Evolutionary conservation across 176 grass and related monocot species (phyloP), one percentile per base, ranked within the genome.

Genomic region (Bothriochloa decipiens): DNA sequence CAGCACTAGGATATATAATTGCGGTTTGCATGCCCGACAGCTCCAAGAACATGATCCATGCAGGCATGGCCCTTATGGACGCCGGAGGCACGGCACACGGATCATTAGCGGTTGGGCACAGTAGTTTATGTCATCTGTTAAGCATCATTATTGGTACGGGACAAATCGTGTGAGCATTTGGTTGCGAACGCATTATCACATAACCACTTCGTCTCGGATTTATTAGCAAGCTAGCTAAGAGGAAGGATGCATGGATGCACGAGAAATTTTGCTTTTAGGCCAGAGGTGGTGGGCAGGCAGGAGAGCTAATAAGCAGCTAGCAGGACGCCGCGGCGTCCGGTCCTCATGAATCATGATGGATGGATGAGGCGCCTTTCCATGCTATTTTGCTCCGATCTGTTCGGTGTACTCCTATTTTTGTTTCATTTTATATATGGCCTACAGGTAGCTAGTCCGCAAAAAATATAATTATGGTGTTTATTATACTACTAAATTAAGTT

Each of bases 61-160:
- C 88, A 90, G 36, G 9, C 57, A 73, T 90, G 84, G 74, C 80
- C 88, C 84, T 74, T 83, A 68, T 68, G 78, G 46, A 49, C 70
- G 87, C 87, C 63, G 40, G 43, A 72, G 62, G 28, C 37, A 62
- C 65, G 42, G 79, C 84, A 90, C 79, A 90, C 79, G 74, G 84
- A 78, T 86, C 36, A 90, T 86, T 86, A 90, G 84, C 79, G 75
- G 79, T 74, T 79, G 79, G 74, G 80, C 36, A 68, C 36, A 68
- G 5, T 60, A 49, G 88, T 86, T 90, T 79, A 61, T 90, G 47
- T 79, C 79, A 67, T 66, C 77, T 28, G 42, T 16, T 86, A 90
- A 83, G 66, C 46, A 74, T 47, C 58, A 86, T 83, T 86, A 86
- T 79, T 90, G 68, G 37, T 35, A 26, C 78, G n/a, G n/a, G 25